Base-by-base conservation (phyloP, 768 basidiomycete species). In the Ephemerocybe angulata region DNA sequence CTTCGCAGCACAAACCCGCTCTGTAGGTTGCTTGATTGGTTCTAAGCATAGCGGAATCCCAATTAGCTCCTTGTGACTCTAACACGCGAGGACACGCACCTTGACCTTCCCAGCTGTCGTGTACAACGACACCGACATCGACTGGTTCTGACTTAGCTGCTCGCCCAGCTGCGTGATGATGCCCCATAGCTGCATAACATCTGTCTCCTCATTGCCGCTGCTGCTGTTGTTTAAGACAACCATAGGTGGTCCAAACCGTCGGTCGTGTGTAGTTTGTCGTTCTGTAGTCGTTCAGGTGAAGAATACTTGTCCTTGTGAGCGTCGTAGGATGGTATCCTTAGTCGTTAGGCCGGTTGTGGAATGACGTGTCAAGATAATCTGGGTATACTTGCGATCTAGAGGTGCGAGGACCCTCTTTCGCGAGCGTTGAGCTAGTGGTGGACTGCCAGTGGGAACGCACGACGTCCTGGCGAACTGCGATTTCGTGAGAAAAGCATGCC, bases 1-100 rank as follows among this genome's bases (percentile, higher is more conserved):
- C 87, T 80, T 57, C 95, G 80, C 38, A 98, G 71, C 8, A 95
- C 93, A 69, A 95, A 98, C 2, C 96, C 95, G 1, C 91, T 90
- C 60, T 94, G 90, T 19, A 88, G 83, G 69, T 98, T 92, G 5
- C 91, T 75, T 5, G 95, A 90, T 70, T 96, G 93, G 13, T 80
- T 83, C 92, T 94, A 68, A 15, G 6, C 29, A 28, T 33, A 42
- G 35, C 27, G 17, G 46, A 19, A 29, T 13, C 7, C 19, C 57
- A 29, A 51, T 37, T 19, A 44, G 38, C n/a, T n/a, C n/a, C n/a
- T n/a, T n/a, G 17, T 17, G 7, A 25, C 17, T 19, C 27, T 52
- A 19, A 44, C 15, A 41, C 19, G 0, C 44, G 29, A 31, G 24
- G 17, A 4, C 27, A 69, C 76, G 27, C 42, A 91, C 93, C 81